Evolutionary conservation across 2,329 filamentous ascomycete species (phyloP).

Genomic region (Aspergillus sp.): DNA sequence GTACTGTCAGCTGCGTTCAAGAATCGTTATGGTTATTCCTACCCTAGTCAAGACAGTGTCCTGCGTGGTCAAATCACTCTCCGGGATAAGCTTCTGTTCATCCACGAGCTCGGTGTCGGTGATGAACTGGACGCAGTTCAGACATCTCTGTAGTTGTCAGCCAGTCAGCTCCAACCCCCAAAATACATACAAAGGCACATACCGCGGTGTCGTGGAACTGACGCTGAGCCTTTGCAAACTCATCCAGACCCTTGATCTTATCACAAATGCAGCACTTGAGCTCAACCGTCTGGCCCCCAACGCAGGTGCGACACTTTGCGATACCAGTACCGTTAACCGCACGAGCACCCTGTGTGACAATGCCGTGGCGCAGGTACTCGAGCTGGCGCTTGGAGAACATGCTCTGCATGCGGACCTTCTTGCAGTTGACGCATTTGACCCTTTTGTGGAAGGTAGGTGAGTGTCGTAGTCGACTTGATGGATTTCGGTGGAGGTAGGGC

Average conservation of each 20-base stretch:
- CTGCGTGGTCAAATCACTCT: conserved; percentile 8
- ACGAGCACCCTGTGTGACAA: conserved; percentile 10
- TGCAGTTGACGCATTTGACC: conserved; percentile 44
- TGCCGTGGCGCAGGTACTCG: conserved; percentile 23
- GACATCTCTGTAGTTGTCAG: conserved; percentile 33
- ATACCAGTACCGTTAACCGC: conserved; percentile 13
- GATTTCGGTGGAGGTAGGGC: neutral
- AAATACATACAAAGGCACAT: conserved; percentile 8
- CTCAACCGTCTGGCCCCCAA: conserved; percentile 39
- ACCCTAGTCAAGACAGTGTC: conserved; percentile 6
- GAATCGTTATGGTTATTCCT: neutral
- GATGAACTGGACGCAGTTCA: conserved; percentile 30
- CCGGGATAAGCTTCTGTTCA: conserved; percentile 19
- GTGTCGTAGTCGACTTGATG: conserved; percentile 1
- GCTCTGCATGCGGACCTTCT: conserved; percentile 29
- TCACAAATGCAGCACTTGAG: conserved; percentile 45
- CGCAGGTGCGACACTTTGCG: conserved; percentile 41
- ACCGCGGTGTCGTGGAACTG: conserved; percentile 41
- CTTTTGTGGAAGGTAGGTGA: conserved; percentile 17
- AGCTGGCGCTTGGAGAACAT: conserved; percentile 46
- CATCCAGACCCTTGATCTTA: conserved; percentile 40
- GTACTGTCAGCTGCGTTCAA: too few relatives aligned
- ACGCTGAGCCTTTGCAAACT: conserved; percentile 46
- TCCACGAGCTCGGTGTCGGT: conserved; percentile 29
- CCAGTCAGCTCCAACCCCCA: conserved; percentile 4